Base-by-base conservation (phyloP, 768 basidiomycete genomes). In the Cystoderma amianthinum region DNA sequence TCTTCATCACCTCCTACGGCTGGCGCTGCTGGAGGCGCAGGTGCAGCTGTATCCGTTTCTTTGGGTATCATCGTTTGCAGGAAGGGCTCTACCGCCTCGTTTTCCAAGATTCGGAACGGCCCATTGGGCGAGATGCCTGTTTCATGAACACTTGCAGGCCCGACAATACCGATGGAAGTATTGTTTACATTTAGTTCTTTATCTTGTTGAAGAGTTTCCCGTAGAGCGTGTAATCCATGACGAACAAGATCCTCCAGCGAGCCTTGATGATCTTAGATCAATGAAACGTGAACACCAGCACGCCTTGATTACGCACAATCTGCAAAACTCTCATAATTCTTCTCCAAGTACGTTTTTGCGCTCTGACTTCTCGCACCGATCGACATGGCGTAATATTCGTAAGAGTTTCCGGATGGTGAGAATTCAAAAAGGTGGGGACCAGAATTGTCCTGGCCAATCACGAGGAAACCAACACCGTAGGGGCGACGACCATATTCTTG, bases 351-450 rank as follows among this genome's bases (percentile, higher is more conserved):
- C 10, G 96, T 99, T 67, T 97, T 98, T 38, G 96, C 95, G 52
- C 91, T 95, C 65, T 99, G 96, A 63, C 88, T 93, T 38, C 96
- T 80, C 11, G 95, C 95, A 39, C 96, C 96, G 62, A 99, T 99
- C 30, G 93, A 95, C 79, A 97, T 94, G 36, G 96, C 96, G 58
- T 82, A 91, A 65, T 97, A 99, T 61, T 98, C 95, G 58, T 95
- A 97, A 16, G 91, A 90, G 57, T 89, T 94, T 15, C 96, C 96
- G 0, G 94, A 88, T 0, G 96, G 96, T 1, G 94, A 94, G 69
- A 99, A 98, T 62, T 98, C 96, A 63, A 90, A 97, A 28, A 99
- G 78, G 62, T 98, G 96, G 3, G 96, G 94, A 2, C 96, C 96
- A n/a, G 85, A 80, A 55, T 94, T 85, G 63, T 98, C 96, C 54